These are phyloP conservation scores for Aureobasidium sp. DNA, from an alignment of 2,329 filamentous ascomycete genomes.

Conservation along the genomic window DNA sequence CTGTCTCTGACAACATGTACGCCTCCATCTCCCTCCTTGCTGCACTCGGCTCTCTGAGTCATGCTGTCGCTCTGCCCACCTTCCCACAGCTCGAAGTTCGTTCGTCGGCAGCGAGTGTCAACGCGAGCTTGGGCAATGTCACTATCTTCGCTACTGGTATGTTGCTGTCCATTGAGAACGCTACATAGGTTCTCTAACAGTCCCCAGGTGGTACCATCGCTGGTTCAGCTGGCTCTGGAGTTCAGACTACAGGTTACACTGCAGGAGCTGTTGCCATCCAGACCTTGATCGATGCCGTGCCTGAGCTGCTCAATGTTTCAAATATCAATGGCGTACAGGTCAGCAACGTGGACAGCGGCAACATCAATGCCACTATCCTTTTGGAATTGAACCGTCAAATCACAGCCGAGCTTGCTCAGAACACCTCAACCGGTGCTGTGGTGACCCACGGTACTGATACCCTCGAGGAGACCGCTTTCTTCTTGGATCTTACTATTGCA, in stretches of 20 bases:
- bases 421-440: conserved; percentile 42
- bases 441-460: conserved; percentile 62
- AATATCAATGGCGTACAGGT: conserved; percentile 47
- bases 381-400: conserved; percentile 44
- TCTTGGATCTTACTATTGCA: conserved; percentile 52
- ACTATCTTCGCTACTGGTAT: conserved; percentile 47
- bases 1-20: not conserved
- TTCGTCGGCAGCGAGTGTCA: conserved; percentile 23
- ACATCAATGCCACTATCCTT: conserved; percentile 43
- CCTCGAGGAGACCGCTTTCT: conserved; percentile 58
- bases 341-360: conserved; percentile 30
- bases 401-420: conserved; percentile 42
- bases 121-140: conserved; percentile 47
- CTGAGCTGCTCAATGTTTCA: conserved; percentile 47
- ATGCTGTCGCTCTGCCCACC: not conserved
- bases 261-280: conserved; percentile 43
- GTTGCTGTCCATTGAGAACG: not conserved
- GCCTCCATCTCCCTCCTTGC: not conserved
- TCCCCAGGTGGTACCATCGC: conserved; percentile 51
- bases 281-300: conserved; percentile 48
- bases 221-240: conserved; percentile 42
- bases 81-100: not conserved
- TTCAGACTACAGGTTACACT: conserved; percentile 51
- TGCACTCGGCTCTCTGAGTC: not conserved
- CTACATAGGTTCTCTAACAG: not conserved